Conservation (phyloP, 2,329 filamentous ascomycete genomes). For the Penicillium sp. region DNA sequence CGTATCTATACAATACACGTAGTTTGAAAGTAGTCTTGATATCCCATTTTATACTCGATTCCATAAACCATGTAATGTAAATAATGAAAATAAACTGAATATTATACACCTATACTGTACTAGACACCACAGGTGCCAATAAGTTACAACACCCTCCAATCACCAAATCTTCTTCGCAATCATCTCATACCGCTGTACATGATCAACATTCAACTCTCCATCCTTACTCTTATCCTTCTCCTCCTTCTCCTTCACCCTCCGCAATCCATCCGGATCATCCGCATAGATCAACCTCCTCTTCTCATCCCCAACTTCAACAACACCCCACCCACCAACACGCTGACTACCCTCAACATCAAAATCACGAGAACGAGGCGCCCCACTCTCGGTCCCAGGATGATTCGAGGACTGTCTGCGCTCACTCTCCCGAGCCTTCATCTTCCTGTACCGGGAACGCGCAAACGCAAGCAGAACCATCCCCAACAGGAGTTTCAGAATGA, state of each 20-base stretch:
- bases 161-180: slow-evolving; percentile 95
- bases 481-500: slow-evolving; percentile 79
- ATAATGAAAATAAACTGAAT: not conserved
- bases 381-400: slow-evolving; percentile 1
- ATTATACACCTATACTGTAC: not conserved
- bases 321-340: slow-evolving; percentile 75
- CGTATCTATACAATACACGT: not conserved
- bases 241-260: slow-evolving; percentile 61
- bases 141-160: slow-evolving; percentile 6
- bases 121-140: no score
- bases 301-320: slow-evolving; percentile 86
- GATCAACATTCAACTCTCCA: slow-evolving; percentile 59
- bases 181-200: slow-evolving; percentile 84
- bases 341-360: slow-evolving; percentile 68
- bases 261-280: slow-evolving; percentile 72
- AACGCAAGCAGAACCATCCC: slow-evolving; percentile 85
- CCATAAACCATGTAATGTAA: not conserved
- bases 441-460: slow-evolving; percentile 71
- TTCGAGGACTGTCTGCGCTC: slow-evolving; percentile 9
- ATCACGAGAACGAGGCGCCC: slow-evolving; percentile 40
- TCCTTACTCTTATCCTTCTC: slow-evolving; percentile 59
- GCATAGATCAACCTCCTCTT: slow-evolving; percentile 81
- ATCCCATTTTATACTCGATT: not conserved
- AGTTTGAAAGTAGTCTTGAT: not conserved
- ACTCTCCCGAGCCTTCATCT: slow-evolving; percentile 70